A percentile compares a stretch with the other conserved stretches of the same genome.
These are phyloP conservation scores for Annulohypoxylon nitens DNA, from an alignment of 495 filamentous ascomycete species.

Conservation along the genomic window DNA sequence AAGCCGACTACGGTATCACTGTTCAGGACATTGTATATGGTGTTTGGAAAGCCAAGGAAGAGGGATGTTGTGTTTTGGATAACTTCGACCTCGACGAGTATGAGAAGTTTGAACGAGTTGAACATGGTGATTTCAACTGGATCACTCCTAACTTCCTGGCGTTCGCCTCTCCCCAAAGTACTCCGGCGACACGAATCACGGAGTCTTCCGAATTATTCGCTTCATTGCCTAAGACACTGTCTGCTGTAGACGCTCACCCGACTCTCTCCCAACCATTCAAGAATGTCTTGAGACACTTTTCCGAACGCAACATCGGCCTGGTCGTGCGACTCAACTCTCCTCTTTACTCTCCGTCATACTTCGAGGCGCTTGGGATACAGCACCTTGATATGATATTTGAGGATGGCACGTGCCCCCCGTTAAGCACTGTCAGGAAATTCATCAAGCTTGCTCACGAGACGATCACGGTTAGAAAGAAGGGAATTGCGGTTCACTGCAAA, in stretches of 20 bases:
- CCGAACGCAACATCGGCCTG: conserved; percentile 85
- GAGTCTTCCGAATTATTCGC: conserved; percentile 77
- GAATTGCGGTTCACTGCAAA: conserved; percentile 98
- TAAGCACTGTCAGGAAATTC: conserved; percentile 88
- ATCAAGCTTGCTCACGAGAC: conserved; percentile 95
- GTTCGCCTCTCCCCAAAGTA: conserved; percentile 93
- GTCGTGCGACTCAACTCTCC: conserved; percentile 96
- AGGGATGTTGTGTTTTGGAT: conserved; percentile 85
- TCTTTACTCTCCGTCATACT: conserved; percentile 94
- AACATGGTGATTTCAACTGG: conserved; percentile 99
- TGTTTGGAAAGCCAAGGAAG: conserved; percentile 98
- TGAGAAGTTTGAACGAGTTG: conserved; percentile 93
- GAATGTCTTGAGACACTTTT: conserved; percentile 92
- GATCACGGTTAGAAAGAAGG: conserved; percentile 86
- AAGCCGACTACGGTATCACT: conserved; percentile 94
- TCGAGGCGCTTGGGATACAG: conserved; percentile 92
- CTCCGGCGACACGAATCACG: conserved; percentile 76
- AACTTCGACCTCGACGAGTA: conserved; percentile 97
- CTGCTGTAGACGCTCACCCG: conserved; percentile 72
- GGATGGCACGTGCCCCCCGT: conserved; percentile 93
- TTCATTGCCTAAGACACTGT: conserved; percentile 74
- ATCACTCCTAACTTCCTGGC: conserved; percentile 94
- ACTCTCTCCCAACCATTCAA: conserved; percentile 86
- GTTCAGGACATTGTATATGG: conserved; percentile 98
- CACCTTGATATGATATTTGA: conserved; percentile 99